A percentile compares a stretch with the other conserved stretches of the same genome.
Evolutionary conservation across 208 protist species (phyloP).

Genomic region (Borovskyia barvae): DNA sequence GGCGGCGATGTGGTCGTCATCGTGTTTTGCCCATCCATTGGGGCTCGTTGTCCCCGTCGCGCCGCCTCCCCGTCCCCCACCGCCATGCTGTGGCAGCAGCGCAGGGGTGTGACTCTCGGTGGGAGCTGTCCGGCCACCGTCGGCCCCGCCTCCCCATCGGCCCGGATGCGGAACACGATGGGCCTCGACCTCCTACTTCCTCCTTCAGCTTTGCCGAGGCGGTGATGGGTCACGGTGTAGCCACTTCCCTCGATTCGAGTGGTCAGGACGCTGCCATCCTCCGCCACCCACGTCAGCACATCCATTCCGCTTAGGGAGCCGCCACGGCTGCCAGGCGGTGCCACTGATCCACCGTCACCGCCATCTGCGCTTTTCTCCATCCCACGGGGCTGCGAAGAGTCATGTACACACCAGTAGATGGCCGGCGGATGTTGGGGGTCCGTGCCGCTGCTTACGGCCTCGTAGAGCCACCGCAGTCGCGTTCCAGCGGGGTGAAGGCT

Average conservation of each 20-base stretch:
- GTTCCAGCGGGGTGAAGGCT: conserved; percentile 9
- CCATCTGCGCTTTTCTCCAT: not conserved
- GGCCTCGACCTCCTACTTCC: conserved; percentile 35
- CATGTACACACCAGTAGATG: conserved; percentile 62
- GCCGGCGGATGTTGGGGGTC: conserved; percentile 52
- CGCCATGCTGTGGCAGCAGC: too few relatives aligned
- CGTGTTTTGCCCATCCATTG: too few relatives aligned
- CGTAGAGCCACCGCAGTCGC: conserved; percentile 47
- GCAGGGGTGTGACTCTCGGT: conserved; percentile 9
- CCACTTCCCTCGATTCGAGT: conserved; percentile 31
- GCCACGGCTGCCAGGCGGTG: not conserved
- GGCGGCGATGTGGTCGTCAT: too few relatives aligned
- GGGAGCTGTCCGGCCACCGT: conserved; percentile 9
- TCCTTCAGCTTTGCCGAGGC: too few relatives aligned
- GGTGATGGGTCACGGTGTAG: conserved; percentile 57
- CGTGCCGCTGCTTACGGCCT: conserved; percentile 1
- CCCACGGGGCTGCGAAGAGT: not conserved
- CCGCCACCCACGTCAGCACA: conserved; percentile 60
- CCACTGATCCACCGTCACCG: not conserved
- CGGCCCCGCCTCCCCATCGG: not conserved
- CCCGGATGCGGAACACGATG: conserved; percentile 22
- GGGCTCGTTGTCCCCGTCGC: too few relatives aligned
- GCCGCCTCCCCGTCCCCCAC: too few relatives aligned
- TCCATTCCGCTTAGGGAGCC: not conserved
- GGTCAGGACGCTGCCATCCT: conserved; percentile 61